phyloP scores from a whole-genome alignment of 2,329 filamentous ascomycete genomes.

The Colletotrichum lini region DNA sequence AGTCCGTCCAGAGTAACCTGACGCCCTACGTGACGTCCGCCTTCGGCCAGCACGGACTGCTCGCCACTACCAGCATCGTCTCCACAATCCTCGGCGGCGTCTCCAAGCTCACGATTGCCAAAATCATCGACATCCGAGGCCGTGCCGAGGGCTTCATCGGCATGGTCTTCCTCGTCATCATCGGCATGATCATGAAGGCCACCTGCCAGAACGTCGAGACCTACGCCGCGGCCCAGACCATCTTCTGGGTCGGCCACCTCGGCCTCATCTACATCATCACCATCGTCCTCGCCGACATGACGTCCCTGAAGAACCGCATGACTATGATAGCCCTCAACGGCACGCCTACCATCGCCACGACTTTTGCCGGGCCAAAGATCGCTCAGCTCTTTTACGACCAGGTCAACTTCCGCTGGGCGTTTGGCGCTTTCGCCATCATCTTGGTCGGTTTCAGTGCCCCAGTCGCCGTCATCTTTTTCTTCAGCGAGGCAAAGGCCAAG shows the following conservation, averaged over 20 bases:
- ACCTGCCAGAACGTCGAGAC: constrained; percentile 69
- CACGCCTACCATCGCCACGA: constrained; percentile 61
- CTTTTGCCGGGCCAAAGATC: constrained; percentile 60
- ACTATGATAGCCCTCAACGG: constrained; percentile 59
- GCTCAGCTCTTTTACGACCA: constrained; percentile 56
- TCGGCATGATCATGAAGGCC: constrained; percentile 76
- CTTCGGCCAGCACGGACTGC: constrained; percentile 74
- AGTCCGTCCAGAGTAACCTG: constrained; percentile 62
- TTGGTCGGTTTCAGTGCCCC: constrained; percentile 63
- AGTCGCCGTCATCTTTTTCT: constrained; percentile 52
- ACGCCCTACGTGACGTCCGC: constrained; percentile 76
- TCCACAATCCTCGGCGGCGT: constrained; percentile 61
- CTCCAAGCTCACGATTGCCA: constrained; percentile 59
- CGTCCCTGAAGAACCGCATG: constrained; percentile 58
- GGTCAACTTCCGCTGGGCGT: constrained; percentile 63
- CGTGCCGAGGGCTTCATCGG: constrained; percentile 62
- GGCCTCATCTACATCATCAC: constrained; percentile 57
- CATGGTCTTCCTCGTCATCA: constrained; percentile 60
- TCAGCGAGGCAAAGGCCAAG: constrained; percentile 63
- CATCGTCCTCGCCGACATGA: constrained; percentile 61
- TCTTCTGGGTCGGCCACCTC: constrained; percentile 73
- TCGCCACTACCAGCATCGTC: constrained; percentile 76
- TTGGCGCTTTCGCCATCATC: constrained; percentile 75
- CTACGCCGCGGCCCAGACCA: constrained; percentile 73
- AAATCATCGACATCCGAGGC: constrained; percentile 65